Evolutionary conservation across 768 basidiomycete genomes (phyloP), one percentile per base, ranked within the genome.

Genomic region (Asterophora lycoperdoides): DNA sequence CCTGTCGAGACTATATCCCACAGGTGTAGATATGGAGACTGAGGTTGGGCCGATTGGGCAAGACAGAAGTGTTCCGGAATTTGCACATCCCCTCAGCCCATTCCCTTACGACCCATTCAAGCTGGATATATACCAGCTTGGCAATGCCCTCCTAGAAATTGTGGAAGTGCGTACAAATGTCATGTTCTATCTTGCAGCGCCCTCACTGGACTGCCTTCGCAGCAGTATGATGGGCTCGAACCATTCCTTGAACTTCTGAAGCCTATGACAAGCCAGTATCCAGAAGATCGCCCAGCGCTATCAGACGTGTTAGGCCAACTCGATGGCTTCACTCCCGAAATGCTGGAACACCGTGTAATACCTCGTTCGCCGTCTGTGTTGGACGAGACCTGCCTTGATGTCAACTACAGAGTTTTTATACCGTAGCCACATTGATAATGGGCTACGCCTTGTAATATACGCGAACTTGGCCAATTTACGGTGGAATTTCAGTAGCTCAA

Each of bases 31-130:
- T 8, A 26, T 19, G 11, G 26, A 19, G 8, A 28, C 15, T 8
- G 23, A 28, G 8, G 15, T 29, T 28, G 41, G 41, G 28, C 17
- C 5, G 15, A 17, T 43, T 14, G 41, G 41, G 6, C 41, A 43
- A 17, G 41, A 43, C n/a, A 5, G 26, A 32, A 4, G 23, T 11
- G 41, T 43, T 6, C 41, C 41, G 8, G 41, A 43, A 30, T 26
- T 23, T 28, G 10, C 41, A 3, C 20, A 4, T 30, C 17, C 41
- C 6, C 8, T 43, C 29, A 29, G 29, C 29, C 29, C 29, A 29
- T 29, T 29, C 5, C 41, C 41, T 7, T 43, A 43, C 15, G 41
- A 43, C 15, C 41, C 41, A 23, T 43, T 43, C 41, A 43, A 43
- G 20, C 8, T 43, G 5, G 41, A 43, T 26, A 32, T 43, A 4